A percentile compares a stretch with the other conserved stretches of the same genome.
Evolutionary conservation across 495 filamentous ascomycete species (phyloP).

Genomic region (Halenospora varia): DNA sequence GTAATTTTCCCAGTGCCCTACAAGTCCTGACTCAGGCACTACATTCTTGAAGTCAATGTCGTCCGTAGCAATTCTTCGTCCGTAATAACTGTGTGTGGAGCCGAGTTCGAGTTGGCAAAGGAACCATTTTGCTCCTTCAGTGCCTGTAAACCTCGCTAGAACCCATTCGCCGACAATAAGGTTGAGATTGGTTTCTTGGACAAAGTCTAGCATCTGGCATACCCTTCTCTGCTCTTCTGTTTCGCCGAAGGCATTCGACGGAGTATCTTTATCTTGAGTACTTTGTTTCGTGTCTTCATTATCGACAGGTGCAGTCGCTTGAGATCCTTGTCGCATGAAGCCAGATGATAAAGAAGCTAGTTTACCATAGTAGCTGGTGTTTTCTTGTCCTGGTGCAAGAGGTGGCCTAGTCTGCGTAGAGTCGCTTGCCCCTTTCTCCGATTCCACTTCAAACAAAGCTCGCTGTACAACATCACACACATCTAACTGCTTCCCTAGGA

Average conservation of each 20-base stretch:
- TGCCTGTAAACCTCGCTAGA: slow-evolving; percentile 39
- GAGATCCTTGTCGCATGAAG: background rate
- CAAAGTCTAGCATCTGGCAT: slow-evolving; percentile 37
- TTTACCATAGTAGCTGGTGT: slow-evolving; percentile 4
- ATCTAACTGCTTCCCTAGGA: slow-evolving; percentile 34
- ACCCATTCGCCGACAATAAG: slow-evolving; percentile 45
- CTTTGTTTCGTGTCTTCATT: slow-evolving; percentile 3
- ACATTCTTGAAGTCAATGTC: slow-evolving; percentile 35
- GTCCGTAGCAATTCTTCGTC: slow-evolving; percentile 34
- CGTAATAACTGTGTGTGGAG: slow-evolving; percentile 31
- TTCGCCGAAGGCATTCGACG: slow-evolving; percentile 8
- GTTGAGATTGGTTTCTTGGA: slow-evolving; percentile 34
- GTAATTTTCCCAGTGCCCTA: slow-evolving; percentile 35
- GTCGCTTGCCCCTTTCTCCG: slow-evolving; percentile 3
- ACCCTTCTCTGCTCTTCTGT: slow-evolving; percentile 30
- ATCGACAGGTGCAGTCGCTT: background rate
- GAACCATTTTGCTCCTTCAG: slow-evolving; percentile 41
- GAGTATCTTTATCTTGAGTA: background rate
- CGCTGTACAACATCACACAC: slow-evolving; percentile 30
- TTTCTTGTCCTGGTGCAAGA: background rate
- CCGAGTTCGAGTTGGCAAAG: slow-evolving; percentile 42
- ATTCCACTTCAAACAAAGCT: slow-evolving; percentile 23
- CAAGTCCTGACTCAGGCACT: slow-evolving; percentile 32
- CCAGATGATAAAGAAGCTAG: slow-evolving; percentile 1
- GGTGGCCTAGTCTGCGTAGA: background rate